phyloP scores from a whole-genome alignment of 139 green algal species.

The Chlamydomonas urium region DNA sequence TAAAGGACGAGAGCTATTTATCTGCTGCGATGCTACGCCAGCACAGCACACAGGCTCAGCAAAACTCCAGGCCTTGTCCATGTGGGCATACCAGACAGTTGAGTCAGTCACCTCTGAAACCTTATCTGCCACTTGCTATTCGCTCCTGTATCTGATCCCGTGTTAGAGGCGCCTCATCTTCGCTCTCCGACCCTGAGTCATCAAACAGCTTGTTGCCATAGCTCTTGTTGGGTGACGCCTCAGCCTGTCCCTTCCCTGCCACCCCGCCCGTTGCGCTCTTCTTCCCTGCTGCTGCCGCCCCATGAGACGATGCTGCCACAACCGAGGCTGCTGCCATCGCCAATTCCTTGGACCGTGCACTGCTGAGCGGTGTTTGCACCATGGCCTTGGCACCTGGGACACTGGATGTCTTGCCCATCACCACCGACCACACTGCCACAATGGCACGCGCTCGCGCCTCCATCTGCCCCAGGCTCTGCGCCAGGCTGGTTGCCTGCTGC shows the following conservation, averaged over 20 bases:
- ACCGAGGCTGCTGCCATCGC: neutral
- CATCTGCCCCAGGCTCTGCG: conserved; percentile 23
- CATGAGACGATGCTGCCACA: neutral
- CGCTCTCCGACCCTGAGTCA: conserved; percentile 14
- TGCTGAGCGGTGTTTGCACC: conserved; percentile 3
- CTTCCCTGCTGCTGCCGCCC: neutral
- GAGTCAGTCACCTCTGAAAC: no score
- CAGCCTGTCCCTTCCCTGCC: neutral
- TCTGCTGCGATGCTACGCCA: no score
- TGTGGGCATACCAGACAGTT: no score
- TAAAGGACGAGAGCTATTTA: no score
- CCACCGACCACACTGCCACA: conserved; percentile 23
- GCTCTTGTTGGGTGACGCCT: neutral
- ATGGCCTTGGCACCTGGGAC: neutral
- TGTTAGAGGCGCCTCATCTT: conserved; percentile 35
- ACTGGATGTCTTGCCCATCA: conserved; percentile 1
- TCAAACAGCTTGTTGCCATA: conserved; percentile 21
- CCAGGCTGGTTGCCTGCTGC: neutral
- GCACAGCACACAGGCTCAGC: no score
- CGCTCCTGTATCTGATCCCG: conserved; percentile 37
- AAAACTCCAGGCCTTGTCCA: no score
- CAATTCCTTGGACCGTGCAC: neutral
- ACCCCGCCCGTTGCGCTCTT: neutral
- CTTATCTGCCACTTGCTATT: no score
- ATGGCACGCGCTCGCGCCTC: conserved; percentile 32